These are phyloP conservation scores for Epichloe brachyelytri DNA, from an alignment of 2,329 filamentous ascomycete species.

Conservation along the genomic window DNA sequence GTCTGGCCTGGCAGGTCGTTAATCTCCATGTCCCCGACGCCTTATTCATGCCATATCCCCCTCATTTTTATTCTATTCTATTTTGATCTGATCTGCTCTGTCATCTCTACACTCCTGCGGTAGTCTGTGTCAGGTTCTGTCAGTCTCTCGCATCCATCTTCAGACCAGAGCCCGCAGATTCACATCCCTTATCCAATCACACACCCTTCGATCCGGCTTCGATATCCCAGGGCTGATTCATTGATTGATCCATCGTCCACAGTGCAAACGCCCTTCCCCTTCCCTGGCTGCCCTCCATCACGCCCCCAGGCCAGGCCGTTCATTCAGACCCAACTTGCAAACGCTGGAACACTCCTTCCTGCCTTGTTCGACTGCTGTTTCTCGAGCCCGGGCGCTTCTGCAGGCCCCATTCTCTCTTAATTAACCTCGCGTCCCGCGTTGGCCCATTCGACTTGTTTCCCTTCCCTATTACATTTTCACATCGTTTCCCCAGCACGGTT, in stretches of 20 bases:
- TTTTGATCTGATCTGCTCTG: too few species aligned
- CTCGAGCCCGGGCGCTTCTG: neutral
- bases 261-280: too few species aligned
- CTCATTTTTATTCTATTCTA: too few species aligned
- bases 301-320: neutral
- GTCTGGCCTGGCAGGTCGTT: too few species aligned
- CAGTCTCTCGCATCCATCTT: neutral
- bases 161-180: neutral
- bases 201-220: neutral
- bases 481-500: neutral
- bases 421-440: conserved; percentile 1
- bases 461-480: neutral
- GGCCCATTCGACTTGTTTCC: neutral
- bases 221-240: neutral
- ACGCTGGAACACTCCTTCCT: neutral
- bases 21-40: too few species aligned
- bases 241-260: neutral
- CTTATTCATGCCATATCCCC: too few species aligned
- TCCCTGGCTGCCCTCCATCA: neutral
- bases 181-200: neutral
- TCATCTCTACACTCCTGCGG: neutral
- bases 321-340: neutral
- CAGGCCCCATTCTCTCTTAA: neutral
- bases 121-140: neutral
- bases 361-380: neutral